Evolutionary conservation across 257 asterid genomes (phyloP), one percentile per base, ranked within the genome.

Genomic region (Capsicum pubescens): DNA sequence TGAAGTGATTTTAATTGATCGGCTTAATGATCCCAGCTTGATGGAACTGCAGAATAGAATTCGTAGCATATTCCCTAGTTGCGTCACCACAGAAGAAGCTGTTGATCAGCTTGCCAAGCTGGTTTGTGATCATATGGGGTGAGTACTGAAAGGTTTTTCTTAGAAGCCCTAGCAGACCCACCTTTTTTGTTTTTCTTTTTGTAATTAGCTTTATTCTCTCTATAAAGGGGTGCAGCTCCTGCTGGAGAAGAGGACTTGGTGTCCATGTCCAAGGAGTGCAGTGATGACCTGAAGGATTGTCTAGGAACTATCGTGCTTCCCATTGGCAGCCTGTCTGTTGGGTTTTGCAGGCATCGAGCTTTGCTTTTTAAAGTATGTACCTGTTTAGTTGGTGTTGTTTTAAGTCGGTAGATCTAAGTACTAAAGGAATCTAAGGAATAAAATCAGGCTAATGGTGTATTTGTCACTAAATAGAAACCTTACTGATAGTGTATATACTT

Each of bases 101-200:
- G 99, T 93, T 89, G 98, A 93, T 57, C 97, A 93, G 85, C 93
- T 97, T 70, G 98, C 99, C 44, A 95, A 92, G 95, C 93, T 97
- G 86, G 98, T 94, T 21, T 93, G 94, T 90, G 91, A 90, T 87
- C 95, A 89, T 83, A 88, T 95, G 98, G 99, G 99, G 99, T 97
- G 89, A 93, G 97, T 86, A 56, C 87, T 80, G 21, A 74, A 76
- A 82, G 79, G 59, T 88, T 81, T 21, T 87, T 55, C 61, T 64
- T 54, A 63, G 80, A 84, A 83, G n/a, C 85, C 80, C 48, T 46
- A 63, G 35, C 72, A 79, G 39, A 48, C 17, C 8, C 63, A 68
- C 56, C 11, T 26, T 82, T 54, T 52, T 15, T 61, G 7, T 15
- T 6, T 15, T 52, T 86, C 70, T 48, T 86, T 54, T 78, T 89